Evolutionary conservation across 768 basidiomycete species (phyloP).

Genomic region (Amanita rubescens): DNA sequence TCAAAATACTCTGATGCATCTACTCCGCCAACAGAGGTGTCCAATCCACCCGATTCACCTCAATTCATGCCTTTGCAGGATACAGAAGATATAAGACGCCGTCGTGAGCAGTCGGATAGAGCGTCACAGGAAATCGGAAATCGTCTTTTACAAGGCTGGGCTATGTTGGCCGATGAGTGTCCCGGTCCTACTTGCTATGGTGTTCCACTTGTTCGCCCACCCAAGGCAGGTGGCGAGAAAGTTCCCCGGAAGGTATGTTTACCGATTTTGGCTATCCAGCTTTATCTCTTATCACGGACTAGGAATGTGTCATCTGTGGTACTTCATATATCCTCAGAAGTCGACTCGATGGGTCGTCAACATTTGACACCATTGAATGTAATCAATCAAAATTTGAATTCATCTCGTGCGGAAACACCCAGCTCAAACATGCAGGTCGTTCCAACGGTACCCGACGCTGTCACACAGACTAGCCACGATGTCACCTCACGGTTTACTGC

Average conservation of each 20-base stretch:
- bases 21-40: conserved; percentile 74
- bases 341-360: conserved; percentile 36
- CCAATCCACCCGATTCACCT: conserved; percentile 52
- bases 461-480: background rate
- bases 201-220: conserved; percentile 77
- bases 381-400: background rate
- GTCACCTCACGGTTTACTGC: background rate
- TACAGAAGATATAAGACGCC: conserved; percentile 54
- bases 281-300: conserved; percentile 2
- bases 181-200: conserved; percentile 63
- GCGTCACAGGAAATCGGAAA: conserved; percentile 78
- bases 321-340: conserved; percentile 48
- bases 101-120: conserved; percentile 74
- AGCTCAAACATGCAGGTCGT: background rate
- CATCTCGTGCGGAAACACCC: background rate
- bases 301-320: conserved; percentile 80
- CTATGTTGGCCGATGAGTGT: conserved; percentile 88
- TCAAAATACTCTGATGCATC: conserved; percentile 56
- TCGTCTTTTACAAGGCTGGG: conserved; percentile 74
- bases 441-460: background rate
- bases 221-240: conserved; percentile 50
- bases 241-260: conserved; percentile 55
- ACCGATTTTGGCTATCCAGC: conserved; percentile 6
- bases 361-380: background rate
- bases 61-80: conserved; percentile 58